Evolutionary conservation across 352 stramenopile genomes (phyloP), one percentile per base, ranked within the genome.

Genomic region (Phytophthora brassicae): DNA sequence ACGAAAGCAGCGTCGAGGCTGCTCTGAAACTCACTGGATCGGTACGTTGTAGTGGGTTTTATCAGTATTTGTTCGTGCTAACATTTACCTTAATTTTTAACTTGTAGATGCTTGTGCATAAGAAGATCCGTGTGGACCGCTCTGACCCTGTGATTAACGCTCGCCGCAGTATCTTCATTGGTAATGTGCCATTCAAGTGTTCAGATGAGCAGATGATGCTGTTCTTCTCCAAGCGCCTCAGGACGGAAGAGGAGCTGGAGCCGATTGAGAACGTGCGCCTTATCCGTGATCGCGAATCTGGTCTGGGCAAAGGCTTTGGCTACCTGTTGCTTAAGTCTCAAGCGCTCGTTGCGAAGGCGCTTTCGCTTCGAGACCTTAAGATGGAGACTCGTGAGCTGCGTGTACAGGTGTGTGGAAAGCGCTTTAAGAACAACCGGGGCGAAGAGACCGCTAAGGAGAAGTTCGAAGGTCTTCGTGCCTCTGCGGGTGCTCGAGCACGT

Each of bases 221-320:
- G 5, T 94, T 89, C 48, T 96, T 97, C 56, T 68, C 64, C 19
- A 84, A 86, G 63, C 77, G 77, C 0, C 70, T 97, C 3, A 68
- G 70, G 41, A 85, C 75, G 1, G 80, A 92, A 33, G 86, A 91
- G 19, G 84, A 89, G 45, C 68, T 63, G 0, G 54, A 74, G 28
- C 76, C 77, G 16, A 80, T 98, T 22, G 81, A 96, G 53, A 94
- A 91, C 46, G 88, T 98, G 26, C 84, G 92, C 17, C 68, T 98
- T 33, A 86, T 98, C 46, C 86, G 92, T 39, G 92, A 98, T 72
- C 85, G 82, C 48, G 72, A 84, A n/a, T 94, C 88, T 1, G 84
- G 90, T n/a, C 57, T 92, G 2, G 91, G 91, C 47, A 98, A 98
- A 63, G 92, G 92, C 44, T 97, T 98, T 72, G 88, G 88, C 16